Conservation (phyloP, 805 yeast species). For the Wickerhamiella occidentalis region DNA sequence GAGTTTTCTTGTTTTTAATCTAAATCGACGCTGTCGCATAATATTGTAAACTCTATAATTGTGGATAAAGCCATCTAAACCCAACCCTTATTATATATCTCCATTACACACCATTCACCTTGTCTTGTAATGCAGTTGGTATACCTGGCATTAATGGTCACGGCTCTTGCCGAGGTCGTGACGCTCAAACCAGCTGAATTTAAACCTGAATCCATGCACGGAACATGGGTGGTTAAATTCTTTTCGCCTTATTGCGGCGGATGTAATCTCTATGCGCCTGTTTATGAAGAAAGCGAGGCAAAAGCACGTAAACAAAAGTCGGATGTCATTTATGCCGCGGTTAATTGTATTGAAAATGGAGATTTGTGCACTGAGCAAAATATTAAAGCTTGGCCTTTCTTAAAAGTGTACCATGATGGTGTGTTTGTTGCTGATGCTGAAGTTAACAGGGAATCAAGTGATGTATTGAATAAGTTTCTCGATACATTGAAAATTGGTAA, state of each 20-base stretch:
- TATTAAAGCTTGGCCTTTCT: conserved; percentile 54
- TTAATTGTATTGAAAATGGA: conserved; percentile 76
- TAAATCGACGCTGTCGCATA: not conserved
- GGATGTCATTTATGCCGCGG: conserved; percentile 49
- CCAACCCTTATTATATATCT: too few species aligned
- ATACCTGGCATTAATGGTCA: not conserved
- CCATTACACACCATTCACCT: too few species aligned
- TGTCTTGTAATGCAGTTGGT: not conserved
- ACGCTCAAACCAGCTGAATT: conserved; percentile 17
- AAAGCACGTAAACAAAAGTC: conserved; percentile 34
- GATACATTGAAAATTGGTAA: not conserved
- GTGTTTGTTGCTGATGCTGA: conserved; percentile 21
- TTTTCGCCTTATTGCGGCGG: conserved; percentile 84
- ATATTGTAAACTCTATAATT: not conserved
- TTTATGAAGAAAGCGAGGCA: conserved; percentile 59
- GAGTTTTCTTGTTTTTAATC: too few species aligned
- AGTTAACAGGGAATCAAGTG: conserved; percentile 12
- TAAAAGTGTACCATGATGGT: conserved; percentile 45
- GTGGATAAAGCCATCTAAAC: too few species aligned
- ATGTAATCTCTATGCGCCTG: conserved; percentile 68
- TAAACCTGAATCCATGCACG: conserved; percentile 25
- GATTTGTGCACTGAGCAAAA: conserved; percentile 67
- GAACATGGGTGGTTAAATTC: conserved; percentile 70
- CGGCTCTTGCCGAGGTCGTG: conserved; percentile 1
- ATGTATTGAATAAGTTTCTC: conserved; percentile 14